A percentile compares a stretch with the other conserved stretches of the same genome.
phyloP scores from a whole-genome alignment of 2,329 filamentous ascomycete species.

The Fusarium sp. region DNA sequence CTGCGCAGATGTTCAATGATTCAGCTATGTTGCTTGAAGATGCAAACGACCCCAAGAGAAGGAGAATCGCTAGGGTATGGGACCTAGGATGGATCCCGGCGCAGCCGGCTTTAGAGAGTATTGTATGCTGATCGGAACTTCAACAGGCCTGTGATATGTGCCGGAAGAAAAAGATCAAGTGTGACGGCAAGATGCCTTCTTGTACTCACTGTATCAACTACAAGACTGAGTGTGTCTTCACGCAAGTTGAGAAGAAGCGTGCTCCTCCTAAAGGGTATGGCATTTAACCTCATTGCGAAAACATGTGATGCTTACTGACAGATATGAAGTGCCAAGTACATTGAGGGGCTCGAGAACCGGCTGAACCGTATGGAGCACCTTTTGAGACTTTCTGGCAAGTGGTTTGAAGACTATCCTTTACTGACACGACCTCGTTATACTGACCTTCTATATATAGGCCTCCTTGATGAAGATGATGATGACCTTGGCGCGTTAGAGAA shows the following conservation, averaged over 20 bases:
- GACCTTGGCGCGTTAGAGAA: slow-evolving; percentile 90
- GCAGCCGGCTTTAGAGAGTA: neutral
- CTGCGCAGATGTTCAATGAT: slow-evolving; percentile 68
- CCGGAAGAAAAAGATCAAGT: slow-evolving; percentile 96
- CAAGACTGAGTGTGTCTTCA: slow-evolving; percentile 97
- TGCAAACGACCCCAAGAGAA: slow-evolving; percentile 83
- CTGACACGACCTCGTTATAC: neutral
- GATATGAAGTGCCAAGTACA: slow-evolving; percentile 84
- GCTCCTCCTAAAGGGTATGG: slow-evolving; percentile 93
- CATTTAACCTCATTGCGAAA: neutral
- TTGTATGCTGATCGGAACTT: slow-evolving; percentile 24
- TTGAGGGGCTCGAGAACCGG: slow-evolving; percentile 94
- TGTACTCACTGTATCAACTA: slow-evolving; percentile 98
- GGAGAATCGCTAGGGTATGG: slow-evolving; percentile 85
- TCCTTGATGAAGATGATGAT: slow-evolving; percentile 87
- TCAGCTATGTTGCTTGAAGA: slow-evolving; percentile 68
- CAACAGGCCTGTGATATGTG: slow-evolving; percentile 92
- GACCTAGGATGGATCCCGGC: neutral
- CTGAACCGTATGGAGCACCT: slow-evolving; percentile 96
- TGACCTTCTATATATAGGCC: slow-evolving; percentile 56
- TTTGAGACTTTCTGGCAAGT: slow-evolving; percentile 78
- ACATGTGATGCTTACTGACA: slow-evolving; percentile 31
- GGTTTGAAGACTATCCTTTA: neutral
- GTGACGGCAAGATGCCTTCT: slow-evolving; percentile 92
- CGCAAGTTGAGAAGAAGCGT: slow-evolving; percentile 98